A percentile compares a stretch with the other conserved stretches of the same genome.
phyloP scores from a whole-genome alignment of 805 yeast genomes.

The Hanseniaspora thailandica region DNA sequence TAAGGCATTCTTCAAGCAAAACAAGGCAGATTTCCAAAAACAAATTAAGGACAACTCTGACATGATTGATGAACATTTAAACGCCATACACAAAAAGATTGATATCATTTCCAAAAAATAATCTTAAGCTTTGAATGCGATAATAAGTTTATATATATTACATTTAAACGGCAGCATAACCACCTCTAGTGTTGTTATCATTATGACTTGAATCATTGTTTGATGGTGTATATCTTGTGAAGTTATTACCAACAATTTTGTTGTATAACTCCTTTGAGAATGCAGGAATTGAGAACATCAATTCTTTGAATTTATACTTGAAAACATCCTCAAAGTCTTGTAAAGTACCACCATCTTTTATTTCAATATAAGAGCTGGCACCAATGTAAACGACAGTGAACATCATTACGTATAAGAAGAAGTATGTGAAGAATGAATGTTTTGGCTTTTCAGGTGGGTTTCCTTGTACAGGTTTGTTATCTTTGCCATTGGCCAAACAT shows the following conservation, averaged over 20 bases:
- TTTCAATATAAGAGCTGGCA: conserved; percentile 61
- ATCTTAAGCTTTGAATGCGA: not conserved
- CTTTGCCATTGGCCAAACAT: conserved; percentile 30
- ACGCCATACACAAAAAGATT: conserved; percentile 54
- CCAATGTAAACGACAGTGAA: conserved; percentile 62
- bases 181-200: conserved; percentile 51
- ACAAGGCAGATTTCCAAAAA: conserved; percentile 35
- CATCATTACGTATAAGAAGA: conserved; percentile 57
- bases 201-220: conserved; percentile 10
- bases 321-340: conserved; percentile 67
- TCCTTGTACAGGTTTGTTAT: conserved; percentile 20
- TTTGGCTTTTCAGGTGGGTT: conserved; percentile 19
- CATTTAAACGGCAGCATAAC: conserved; percentile 76
- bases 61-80: conserved; percentile 46
- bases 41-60: conserved; percentile 42
- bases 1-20: conserved; percentile 46
- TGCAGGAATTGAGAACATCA: conserved; percentile 49
- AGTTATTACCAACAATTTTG: conserved; percentile 46
- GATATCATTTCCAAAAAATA: conserved; percentile 52
- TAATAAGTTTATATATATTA: not conserved
- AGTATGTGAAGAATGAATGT: conserved; percentile 55
- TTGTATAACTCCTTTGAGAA: conserved; percentile 56
- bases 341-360: conserved; percentile 50
- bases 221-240: conserved; percentile 5
- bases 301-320: conserved; percentile 51